A percentile compares a stretch with the other conserved stretches of the same genome.
Evolutionary conservation across 495 filamentous ascomycete species (phyloP).

Genomic region (Saxophila tyrrhenica): DNA sequence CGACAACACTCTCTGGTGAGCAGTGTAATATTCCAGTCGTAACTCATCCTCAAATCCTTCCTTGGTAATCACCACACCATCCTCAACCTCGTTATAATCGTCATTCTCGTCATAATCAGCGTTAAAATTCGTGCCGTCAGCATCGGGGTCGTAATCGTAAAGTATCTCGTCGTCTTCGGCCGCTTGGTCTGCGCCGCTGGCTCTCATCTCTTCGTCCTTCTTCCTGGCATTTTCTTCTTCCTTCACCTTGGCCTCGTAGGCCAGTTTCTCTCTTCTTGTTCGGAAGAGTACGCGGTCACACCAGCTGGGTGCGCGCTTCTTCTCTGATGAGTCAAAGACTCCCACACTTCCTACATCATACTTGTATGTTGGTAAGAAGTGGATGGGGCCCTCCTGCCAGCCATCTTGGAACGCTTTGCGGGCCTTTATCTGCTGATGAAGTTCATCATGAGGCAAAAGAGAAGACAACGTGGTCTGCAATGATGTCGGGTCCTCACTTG

Average conservation of each 20-base stretch:
- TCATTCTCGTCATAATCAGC: slow-evolving; percentile 53
- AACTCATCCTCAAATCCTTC: slow-evolving; percentile 53
- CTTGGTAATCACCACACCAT: slow-evolving; percentile 38
- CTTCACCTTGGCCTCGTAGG: slow-evolving; percentile 54
- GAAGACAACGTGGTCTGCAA: slow-evolving; percentile 78
- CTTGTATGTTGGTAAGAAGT: slow-evolving; percentile 91
- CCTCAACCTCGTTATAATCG: slow-evolving; percentile 44
- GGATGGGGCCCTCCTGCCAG: slow-evolving; percentile 81
- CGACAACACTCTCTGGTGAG: slow-evolving; percentile 77
- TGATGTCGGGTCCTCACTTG: slow-evolving; percentile 43
- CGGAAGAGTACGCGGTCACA: slow-evolving; percentile 93
- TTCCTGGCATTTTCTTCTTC: slow-evolving; percentile 57
- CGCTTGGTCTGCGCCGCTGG: slow-evolving; percentile 59
- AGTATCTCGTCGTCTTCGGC: slow-evolving; percentile 68
- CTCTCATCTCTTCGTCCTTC: slow-evolving; percentile 75
- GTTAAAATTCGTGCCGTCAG: slow-evolving; percentile 42
- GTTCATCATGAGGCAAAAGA: slow-evolving; percentile 81
- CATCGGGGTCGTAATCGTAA: slow-evolving; percentile 81
- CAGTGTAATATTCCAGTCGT: slow-evolving; percentile 63
- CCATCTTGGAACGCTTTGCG: slow-evolving; percentile 77
- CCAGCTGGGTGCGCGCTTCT: slow-evolving; percentile 86
- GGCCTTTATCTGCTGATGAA: slow-evolving; percentile 58
- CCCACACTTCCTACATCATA: slow-evolving; percentile 94
- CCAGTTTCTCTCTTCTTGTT: slow-evolving; percentile 55
- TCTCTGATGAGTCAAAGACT: slow-evolving; percentile 89